phyloP scores from a whole-genome alignment of 2,329 filamentous ascomycete genomes.

The Hyphodiscus sp. region DNA sequence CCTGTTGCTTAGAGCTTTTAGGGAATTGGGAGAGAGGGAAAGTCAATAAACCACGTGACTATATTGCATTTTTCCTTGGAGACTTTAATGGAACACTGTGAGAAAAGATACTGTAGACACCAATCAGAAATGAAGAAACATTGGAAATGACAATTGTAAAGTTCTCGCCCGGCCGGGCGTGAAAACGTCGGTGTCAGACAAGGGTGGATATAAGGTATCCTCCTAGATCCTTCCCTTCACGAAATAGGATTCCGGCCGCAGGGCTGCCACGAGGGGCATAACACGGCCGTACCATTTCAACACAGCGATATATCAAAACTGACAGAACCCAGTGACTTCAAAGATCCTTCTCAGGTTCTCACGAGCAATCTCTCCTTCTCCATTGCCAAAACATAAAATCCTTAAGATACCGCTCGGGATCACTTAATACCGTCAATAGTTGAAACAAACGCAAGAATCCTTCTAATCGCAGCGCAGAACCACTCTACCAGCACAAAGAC shows the following conservation, averaged over 20 bases:
- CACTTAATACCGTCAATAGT: not conserved
- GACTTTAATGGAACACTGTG: not conserved
- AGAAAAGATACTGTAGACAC: not conserved
- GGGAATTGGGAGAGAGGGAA: not conserved
- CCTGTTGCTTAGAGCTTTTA: not conserved
- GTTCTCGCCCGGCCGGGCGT: not conserved
- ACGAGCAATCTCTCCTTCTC: not conserved
- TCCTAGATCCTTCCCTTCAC: not conserved
- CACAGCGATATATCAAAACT: not conserved
- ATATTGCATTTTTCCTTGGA: too few species aligned
- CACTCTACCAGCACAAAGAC: too few species aligned
- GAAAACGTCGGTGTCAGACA: not conserved
- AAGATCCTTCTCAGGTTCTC: not conserved
- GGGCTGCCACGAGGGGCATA: not conserved
- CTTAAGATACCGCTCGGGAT: not conserved
- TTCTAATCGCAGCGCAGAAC: too few species aligned
- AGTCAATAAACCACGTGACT: not conserved
- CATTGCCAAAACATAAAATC: not conserved
- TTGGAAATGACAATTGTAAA: not conserved
- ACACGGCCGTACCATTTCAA: not conserved
- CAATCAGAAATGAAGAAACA: not conserved
- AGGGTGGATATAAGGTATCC: not conserved
- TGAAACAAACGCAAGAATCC: not conserved
- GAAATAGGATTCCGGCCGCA: not conserved
- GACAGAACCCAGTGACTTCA: not conserved